phyloP scores from a whole-genome alignment of 805 yeast species.

The Kazachstania martiniae region DNA sequence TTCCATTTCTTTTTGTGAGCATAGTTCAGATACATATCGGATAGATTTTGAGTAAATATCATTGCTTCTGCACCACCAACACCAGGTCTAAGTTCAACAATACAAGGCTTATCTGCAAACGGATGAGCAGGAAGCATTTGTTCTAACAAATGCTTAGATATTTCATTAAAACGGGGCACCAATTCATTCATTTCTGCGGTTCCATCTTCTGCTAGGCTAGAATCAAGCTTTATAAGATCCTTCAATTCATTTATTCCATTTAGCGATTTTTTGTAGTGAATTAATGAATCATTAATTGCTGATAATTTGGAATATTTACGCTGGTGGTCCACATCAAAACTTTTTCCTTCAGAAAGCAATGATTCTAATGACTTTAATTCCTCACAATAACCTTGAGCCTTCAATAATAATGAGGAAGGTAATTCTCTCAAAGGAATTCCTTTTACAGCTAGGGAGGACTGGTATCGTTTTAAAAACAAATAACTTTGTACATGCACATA shows the following conservation, averaged over 20 bases:
- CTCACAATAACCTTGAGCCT: constrained; percentile 33
- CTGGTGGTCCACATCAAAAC: constrained; percentile 38
- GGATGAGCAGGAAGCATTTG: constrained; percentile 66
- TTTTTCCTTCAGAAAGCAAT: constrained; percentile 32
- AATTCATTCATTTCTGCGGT: constrained; percentile 41
- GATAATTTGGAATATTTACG: constrained; percentile 38
- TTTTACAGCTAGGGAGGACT: not conserved
- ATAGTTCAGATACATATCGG: constrained; percentile 71
- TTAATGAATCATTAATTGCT: constrained; percentile 32
- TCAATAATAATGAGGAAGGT: constrained; percentile 41
- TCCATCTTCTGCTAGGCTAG: constrained; percentile 46
- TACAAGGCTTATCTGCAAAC: constrained; percentile 64
- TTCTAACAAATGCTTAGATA: constrained; percentile 39
- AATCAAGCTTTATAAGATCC: constrained; percentile 23
- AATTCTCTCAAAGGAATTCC: constrained; percentile 20
- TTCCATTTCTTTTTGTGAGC: constrained; percentile 62
- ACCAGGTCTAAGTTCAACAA: constrained; percentile 86
- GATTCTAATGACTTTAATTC: constrained; percentile 35
- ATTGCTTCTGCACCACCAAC: constrained; percentile 94
- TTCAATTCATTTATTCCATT: constrained; percentile 27
- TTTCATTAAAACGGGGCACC: constrained; percentile 34
- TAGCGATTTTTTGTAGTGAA: constrained; percentile 28
- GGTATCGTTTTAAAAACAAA: not conserved
- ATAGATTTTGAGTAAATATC: constrained; percentile 69
- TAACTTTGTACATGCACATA: too few relatives aligned